Base-by-base conservation (phyloP, 163 green algal genomes). In the Volvox carteri region DNA sequence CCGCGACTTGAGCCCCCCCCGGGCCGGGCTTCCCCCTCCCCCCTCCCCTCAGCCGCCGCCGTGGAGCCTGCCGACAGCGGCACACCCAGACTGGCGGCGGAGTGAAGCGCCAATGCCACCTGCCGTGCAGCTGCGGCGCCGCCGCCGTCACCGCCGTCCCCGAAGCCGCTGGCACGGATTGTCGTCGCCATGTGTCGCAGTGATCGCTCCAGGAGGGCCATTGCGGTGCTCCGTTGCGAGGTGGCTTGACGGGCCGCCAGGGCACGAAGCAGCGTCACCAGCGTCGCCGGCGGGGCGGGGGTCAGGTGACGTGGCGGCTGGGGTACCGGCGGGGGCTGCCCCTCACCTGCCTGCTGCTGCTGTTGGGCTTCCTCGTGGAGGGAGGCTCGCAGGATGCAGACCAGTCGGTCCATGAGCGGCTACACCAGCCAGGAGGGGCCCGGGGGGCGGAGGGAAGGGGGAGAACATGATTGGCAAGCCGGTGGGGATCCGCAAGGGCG, bases 201-300 rank as follows among this genome's bases (percentile, higher is more conserved):
- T 1, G 52, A 84, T 5, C 16, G n/a, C 52, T 72, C 68, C 72
- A 89, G 68, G 44, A 72, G 21, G 39, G 52, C 25, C 4, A 19
- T 42, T 16, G 7, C 39, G 12, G 54, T 39, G 41, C 72, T 54
- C 1, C 52, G 84, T 54, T 89, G 84, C 11, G 70, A 84, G 30
- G 72, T 33, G 33, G 54, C 52, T 19, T 58, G 35, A 37, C 30
- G 23, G 70, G 19, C 39, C 1, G n/a, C 0, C n/a, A 84, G 72
- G 5, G 72, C 84, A 2, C 72, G 72, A 39, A 84, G 52, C 41
- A 89, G 54, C 39, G 72, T 89, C 28, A 89, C 54, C 28, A 84
- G 54, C 48, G 84, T 84, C 18, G 16, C 50, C 0, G 41, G 33
- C 7, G 67, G 72, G 39, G 41, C 41, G 25, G 37, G 65, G 33